Percentiles rank a stretch among this genome's conserved stretches.
phyloP scores from a whole-genome alignment of 1,284 basidiomycete genomes.

The Tilletia horrida region DNA sequence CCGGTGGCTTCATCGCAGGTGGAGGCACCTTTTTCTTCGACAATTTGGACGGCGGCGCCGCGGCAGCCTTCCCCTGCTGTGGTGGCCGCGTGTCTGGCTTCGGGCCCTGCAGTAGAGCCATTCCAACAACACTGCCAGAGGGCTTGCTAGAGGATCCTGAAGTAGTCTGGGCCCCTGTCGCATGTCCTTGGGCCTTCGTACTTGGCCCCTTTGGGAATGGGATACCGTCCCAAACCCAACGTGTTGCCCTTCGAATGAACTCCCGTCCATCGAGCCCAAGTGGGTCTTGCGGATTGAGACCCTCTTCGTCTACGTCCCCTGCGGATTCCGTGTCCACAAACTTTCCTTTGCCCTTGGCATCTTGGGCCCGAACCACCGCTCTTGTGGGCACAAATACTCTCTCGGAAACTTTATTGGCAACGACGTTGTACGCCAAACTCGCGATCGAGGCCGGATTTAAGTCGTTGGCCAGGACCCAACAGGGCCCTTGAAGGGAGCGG shows the following conservation, averaged over 20 bases:
- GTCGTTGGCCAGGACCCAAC: constrained; percentile 79
- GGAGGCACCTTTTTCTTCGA: not conserved
- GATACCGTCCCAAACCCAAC: constrained; percentile 12
- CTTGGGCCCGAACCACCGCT: constrained; percentile 11
- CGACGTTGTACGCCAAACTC: constrained; percentile 61
- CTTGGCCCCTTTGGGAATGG: constrained; percentile 15
- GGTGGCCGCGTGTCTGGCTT: not conserved
- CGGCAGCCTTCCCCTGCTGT: constrained; percentile 2
- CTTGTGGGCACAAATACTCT: constrained; percentile 25
- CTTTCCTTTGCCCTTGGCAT: constrained; percentile 27
- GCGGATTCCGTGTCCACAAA: not conserved
- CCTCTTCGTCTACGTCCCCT: not conserved
- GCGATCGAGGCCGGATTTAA: constrained; percentile 83
- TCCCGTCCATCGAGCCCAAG: constrained; percentile 10
- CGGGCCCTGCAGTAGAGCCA: not conserved
- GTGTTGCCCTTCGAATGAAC: constrained; percentile 10
- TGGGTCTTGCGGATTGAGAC: not conserved
- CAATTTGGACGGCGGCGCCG: not conserved
- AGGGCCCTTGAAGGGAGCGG: not conserved
- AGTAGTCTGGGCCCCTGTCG: not conserved
- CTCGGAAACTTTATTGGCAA: constrained; percentile 37
- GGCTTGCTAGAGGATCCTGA: not conserved
- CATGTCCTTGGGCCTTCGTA: not conserved
- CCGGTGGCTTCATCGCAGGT: not conserved
- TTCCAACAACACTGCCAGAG: not conserved